These are phyloP conservation scores for Vigna nakashimae DNA, from an alignment of 306 rosid species.

Conservation along the genomic window DNA sequence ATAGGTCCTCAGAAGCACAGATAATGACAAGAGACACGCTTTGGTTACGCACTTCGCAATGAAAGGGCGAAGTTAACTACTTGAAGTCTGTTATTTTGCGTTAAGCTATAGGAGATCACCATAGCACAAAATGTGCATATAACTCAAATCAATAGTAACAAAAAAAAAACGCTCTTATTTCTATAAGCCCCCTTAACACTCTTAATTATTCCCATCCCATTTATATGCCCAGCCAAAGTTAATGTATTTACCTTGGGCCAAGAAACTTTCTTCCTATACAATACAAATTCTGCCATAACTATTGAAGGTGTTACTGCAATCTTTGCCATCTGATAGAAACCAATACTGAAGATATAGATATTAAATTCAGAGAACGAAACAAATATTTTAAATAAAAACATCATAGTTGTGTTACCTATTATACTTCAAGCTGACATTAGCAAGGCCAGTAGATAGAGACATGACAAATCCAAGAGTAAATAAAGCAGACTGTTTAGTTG, in stretches of 20 bases:
- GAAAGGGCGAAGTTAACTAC: neutral
- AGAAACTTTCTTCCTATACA: slow-evolving; percentile 73
- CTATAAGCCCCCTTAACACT: neutral
- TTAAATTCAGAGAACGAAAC: slow-evolving; percentile 42
- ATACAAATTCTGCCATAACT: slow-evolving; percentile 76
- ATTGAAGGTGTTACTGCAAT: slow-evolving; percentile 87
- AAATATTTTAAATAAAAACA: slow-evolving; percentile 25
- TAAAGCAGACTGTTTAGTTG: slow-evolving; percentile 62
- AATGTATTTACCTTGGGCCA: slow-evolving; percentile 57
- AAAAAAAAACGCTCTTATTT: neutral
- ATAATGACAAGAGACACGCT: slow-evolving; percentile 11
- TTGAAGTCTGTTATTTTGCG: neutral
- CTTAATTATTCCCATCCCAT: neutral
- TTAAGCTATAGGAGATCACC: neutral
- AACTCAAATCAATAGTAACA: slow-evolving; percentile 3
- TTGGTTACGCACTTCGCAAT: slow-evolving; percentile 3
- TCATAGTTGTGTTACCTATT: slow-evolving; percentile 63
- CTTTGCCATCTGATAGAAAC: slow-evolving; percentile 96
- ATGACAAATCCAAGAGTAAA: slow-evolving; percentile 83
- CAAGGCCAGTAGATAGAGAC: slow-evolving; percentile 88
- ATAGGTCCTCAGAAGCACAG: neutral
- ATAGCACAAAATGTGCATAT: slow-evolving; percentile 4
- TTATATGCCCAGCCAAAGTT: slow-evolving; percentile 25
- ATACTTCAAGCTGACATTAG: slow-evolving; percentile 89
- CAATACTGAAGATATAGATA: slow-evolving; percentile 70